These are phyloP conservation scores for Penicillium odoratum DNA, from an alignment of 495 filamentous ascomycete genomes.

Conservation along the genomic window DNA sequence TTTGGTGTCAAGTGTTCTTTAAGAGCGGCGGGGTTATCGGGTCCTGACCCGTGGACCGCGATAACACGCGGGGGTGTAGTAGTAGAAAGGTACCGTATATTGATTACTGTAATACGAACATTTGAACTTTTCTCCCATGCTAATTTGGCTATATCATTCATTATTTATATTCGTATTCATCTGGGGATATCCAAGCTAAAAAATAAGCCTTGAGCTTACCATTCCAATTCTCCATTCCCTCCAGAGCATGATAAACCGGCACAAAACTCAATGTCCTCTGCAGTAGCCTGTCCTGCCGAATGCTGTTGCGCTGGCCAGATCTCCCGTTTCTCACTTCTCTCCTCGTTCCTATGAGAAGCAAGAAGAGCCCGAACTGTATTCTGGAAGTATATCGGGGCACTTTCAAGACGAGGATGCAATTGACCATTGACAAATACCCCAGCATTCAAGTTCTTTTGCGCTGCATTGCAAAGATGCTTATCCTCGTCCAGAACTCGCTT, in stretches of 20 bases:
- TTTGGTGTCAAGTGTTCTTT: not conserved
- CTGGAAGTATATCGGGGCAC: slow-evolving; percentile 48
- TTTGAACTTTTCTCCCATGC: too few species aligned
- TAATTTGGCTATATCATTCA: not conserved
- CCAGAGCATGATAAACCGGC: slow-evolving; percentile 25
- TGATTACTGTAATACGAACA: not conserved
- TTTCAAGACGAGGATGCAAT: slow-evolving; percentile 46
- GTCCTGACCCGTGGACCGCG: slow-evolving; percentile 12
- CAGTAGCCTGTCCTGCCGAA: slow-evolving; percentile 26
- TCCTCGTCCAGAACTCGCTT: slow-evolving; percentile 45
- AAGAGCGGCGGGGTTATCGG: slow-evolving; percentile 24
- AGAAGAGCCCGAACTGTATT: slow-evolving; percentile 42
- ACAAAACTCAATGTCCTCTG: slow-evolving; percentile 40
- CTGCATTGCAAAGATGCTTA: slow-evolving; percentile 43
- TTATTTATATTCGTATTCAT: not conserved
- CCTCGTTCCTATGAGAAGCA: slow-evolving; percentile 34
- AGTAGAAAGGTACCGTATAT: not conserved
- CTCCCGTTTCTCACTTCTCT: slow-evolving; percentile 37
- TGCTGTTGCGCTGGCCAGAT: slow-evolving; percentile 50
- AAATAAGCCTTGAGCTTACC: slow-evolving; percentile 6
- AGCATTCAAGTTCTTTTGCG: slow-evolving; percentile 46
- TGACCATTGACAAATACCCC: slow-evolving; percentile 50
- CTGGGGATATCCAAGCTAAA: not conserved
- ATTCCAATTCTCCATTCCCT: slow-evolving; percentile 16
- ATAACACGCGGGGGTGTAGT: slow-evolving; percentile 1